phyloP scores from a whole-genome alignment of 106 monocot species.

The Dendrobium huoshanense region DNA sequence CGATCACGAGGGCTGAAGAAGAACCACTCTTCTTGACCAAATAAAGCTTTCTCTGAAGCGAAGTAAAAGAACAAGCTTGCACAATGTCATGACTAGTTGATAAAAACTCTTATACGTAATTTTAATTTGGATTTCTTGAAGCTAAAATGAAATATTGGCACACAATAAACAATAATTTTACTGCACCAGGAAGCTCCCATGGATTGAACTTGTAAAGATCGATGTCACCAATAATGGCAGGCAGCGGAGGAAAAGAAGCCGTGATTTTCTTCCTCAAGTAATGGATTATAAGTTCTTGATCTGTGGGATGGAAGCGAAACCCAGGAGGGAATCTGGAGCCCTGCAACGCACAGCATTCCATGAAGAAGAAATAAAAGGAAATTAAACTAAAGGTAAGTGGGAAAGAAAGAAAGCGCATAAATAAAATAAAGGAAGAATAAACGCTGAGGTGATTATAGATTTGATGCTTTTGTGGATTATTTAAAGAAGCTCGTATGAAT shows the following conservation, averaged over 20 bases:
- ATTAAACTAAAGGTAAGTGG: too few species aligned
- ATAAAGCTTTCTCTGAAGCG: constrained; percentile 16
- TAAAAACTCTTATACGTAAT: not conserved
- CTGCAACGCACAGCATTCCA: constrained; percentile 1
- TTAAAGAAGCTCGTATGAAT: too few species aligned
- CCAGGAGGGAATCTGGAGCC: constrained; percentile 13
- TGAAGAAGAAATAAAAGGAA: not conserved
- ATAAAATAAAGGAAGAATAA: too few species aligned
- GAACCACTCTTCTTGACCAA: constrained; percentile 27
- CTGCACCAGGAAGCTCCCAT: constrained; percentile 15
- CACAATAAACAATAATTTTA: not conserved
- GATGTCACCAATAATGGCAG: constrained; percentile 9
- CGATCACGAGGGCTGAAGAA: constrained; percentile 26
- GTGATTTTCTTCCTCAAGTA: constrained; percentile 15
- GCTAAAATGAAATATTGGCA: not conserved
- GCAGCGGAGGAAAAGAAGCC: not conserved
- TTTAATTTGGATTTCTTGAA: too few species aligned
- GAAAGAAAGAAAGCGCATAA: too few species aligned
- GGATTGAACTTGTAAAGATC: constrained; percentile 19
- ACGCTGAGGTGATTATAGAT: too few species aligned
- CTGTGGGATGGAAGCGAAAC: not conserved
- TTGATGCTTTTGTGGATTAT: too few species aligned
- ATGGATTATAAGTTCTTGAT: constrained; percentile 17
- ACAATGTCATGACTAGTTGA: not conserved
- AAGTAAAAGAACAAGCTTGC: not conserved